Percentiles rank a stretch among this genome's conserved stretches.
These are phyloP conservation scores for Actinidia chinensis DNA, from an alignment of 179 eudicot species.

Conservation along the genomic window DNA sequence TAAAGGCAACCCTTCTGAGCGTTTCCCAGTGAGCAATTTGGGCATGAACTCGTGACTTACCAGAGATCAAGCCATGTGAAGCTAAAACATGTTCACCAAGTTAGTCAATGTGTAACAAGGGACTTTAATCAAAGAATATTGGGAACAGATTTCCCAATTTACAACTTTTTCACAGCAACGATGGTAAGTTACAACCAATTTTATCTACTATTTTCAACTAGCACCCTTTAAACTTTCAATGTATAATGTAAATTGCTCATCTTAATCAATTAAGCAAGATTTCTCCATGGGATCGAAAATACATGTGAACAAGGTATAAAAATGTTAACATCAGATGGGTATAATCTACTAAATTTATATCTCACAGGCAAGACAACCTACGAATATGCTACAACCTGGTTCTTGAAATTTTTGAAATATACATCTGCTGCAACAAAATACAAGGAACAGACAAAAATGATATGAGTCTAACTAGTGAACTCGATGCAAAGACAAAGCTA, in stretches of 20 bases:
- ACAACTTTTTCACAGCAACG: neutral
- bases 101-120: constrained; percentile 13
- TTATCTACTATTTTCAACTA: neutral
- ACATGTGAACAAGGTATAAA: neutral
- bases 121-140: neutral
- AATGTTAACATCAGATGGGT: constrained; percentile 1
- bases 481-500: neutral
- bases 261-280: neutral
- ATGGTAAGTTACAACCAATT: neutral
- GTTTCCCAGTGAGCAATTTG: constrained; percentile 78
- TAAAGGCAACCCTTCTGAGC: constrained; percentile 95
- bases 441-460: neutral
- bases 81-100: constrained; percentile 42
- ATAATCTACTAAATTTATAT: neutral
- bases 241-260: neutral
- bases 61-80: constrained; percentile 96
- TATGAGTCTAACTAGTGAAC: neutral
- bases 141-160: neutral
- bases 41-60: constrained; percentile 98
- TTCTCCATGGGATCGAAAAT: neutral
- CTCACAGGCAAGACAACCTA: neutral
- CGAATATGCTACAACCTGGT: neutral
- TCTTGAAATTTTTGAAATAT: no score
- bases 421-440: neutral
- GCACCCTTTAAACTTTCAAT: neutral